These are phyloP conservation scores for Nyctanthes arbortristis DNA, from an alignment of 257 asterid species.

Conservation along the genomic window DNA sequence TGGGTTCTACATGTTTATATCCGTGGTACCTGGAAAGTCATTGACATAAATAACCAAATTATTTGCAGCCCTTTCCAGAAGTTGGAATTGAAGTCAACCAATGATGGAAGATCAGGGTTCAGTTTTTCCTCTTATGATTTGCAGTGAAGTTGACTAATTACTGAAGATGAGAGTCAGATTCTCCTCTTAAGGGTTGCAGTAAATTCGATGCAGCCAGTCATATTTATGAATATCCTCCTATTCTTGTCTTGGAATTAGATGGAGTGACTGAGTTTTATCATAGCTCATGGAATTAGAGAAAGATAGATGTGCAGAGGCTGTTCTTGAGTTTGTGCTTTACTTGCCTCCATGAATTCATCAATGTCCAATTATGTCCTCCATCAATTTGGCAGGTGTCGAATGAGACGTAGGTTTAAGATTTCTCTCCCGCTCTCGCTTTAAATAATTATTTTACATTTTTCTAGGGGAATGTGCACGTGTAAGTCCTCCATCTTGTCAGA, in stretches of 20 bases:
- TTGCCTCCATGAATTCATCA: not conserved
- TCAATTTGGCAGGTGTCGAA: not conserved
- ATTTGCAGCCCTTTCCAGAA: slow-evolving; percentile 92
- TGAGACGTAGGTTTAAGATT: not conserved
- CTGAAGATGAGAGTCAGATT: no score
- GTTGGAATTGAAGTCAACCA: slow-evolving; percentile 78
- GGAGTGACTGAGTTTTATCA: slow-evolving; percentile 7
- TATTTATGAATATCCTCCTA: not conserved
- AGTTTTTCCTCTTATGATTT: slow-evolving; percentile 85
- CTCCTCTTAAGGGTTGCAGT: no score
- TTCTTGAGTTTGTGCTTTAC: not conserved
- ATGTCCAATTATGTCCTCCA: not conserved
- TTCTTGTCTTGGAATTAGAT: not conserved
- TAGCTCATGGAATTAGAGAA: not conserved
- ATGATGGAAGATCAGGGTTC: slow-evolving; percentile 82
- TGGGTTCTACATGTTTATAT: not conserved
- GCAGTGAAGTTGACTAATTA: no score
- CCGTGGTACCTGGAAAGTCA: not conserved
- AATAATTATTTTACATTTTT: no score
- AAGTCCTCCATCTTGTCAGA: no score
- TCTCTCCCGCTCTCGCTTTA: not conserved
- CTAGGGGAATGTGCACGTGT: no score
- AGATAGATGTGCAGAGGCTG: not conserved
- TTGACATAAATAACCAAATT: slow-evolving; percentile 15
- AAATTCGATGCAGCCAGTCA: slow-evolving; percentile 7